A percentile compares a stretch with the other conserved stretches of the same genome.
Evolutionary conservation across 163 green algal species (phyloP).

Genomic region (Chlamydomonas reinhardtii): DNA sequence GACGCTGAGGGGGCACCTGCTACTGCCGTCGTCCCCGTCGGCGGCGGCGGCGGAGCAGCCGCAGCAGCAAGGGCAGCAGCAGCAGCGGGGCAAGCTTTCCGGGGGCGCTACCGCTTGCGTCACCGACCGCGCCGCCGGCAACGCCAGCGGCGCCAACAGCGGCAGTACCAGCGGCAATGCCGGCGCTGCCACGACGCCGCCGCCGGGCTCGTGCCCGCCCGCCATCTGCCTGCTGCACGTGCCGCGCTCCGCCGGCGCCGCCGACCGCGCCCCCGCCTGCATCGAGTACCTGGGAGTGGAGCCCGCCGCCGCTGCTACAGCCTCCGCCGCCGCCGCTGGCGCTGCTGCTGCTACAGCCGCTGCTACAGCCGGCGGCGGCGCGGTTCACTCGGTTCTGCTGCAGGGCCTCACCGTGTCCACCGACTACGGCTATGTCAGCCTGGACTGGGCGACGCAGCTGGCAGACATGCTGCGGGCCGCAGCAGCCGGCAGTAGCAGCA

Average conservation of each 20-base stretch:
- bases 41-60: not conserved
- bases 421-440: conserved; percentile 43
- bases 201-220: too few relatives aligned
- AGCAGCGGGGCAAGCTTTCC: not conserved
- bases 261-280: conserved; percentile 17
- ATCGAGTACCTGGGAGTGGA: conserved; percentile 40
- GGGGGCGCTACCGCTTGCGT: too few relatives aligned
- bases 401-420: conserved; percentile 52
- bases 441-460: conserved; percentile 53
- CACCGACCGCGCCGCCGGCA: too few relatives aligned
- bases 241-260: not conserved
- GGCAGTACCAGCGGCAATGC: too few relatives aligned
- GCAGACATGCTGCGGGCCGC: not conserved
- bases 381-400: conserved; percentile 41
- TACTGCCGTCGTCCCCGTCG: not conserved
- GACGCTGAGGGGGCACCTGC: conserved; percentile 29
- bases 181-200: too few relatives aligned
- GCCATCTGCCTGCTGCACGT: conserved; percentile 32
- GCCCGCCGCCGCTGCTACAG: not conserved
- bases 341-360: too few relatives aligned
- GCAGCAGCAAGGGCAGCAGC: conserved; percentile 1
- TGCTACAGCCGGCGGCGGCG: not conserved
- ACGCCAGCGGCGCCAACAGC: too few relatives aligned
- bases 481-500: not conserved
- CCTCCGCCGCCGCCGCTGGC: not conserved